Evolutionary conservation across 1,139 yeast genomes (phyloP).

Genomic region (Candida sp.): DNA sequence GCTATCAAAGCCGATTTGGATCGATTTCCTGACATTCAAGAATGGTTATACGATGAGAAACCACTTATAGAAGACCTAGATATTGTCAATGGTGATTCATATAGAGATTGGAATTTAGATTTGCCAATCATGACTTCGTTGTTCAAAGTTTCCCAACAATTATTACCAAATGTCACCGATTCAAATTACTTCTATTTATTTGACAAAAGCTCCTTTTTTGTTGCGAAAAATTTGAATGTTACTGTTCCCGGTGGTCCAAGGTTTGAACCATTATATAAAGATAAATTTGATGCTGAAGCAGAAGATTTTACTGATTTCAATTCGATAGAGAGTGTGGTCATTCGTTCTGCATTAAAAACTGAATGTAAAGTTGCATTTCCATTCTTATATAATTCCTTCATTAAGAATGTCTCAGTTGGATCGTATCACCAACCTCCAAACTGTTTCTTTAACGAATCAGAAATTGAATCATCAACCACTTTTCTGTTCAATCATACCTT

Average conservation of each 20-base stretch:
- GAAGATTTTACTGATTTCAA: slow-evolving; percentile 91
- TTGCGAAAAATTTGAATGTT: slow-evolving; percentile 86
- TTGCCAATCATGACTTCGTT: slow-evolving; percentile 63
- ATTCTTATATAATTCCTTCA: slow-evolving; percentile 75
- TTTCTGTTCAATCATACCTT: slow-evolving; percentile 53
- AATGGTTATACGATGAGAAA: slow-evolving; percentile 79
- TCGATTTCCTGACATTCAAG: slow-evolving; percentile 57
- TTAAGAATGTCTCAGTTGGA: slow-evolving; percentile 57
- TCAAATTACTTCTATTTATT: slow-evolving; percentile 65
- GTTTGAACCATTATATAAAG: slow-evolving; percentile 84
- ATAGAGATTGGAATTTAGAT: slow-evolving; percentile 67
- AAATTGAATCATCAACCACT: slow-evolving; percentile 48
- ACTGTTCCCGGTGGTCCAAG: slow-evolving; percentile 96
- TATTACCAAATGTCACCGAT: slow-evolving; percentile 56
- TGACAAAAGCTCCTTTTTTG: slow-evolving; percentile 73
- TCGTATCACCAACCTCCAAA: slow-evolving; percentile 63
- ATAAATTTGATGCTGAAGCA: slow-evolving; percentile 47
- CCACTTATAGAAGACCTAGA: slow-evolving; percentile 62
- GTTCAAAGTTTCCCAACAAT: slow-evolving; percentile 64
- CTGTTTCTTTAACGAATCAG: slow-evolving; percentile 36
- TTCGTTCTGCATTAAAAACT: slow-evolving; percentile 70
- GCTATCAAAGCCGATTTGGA: slow-evolving; percentile 65
- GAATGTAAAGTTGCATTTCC: slow-evolving; percentile 90
- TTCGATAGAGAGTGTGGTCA: slow-evolving; percentile 80
- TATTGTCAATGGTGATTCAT: slow-evolving; percentile 72